Evolutionary conservation across 2,329 filamentous ascomycete genomes (phyloP).

Genomic region (Calonectria multiphialidica): DNA sequence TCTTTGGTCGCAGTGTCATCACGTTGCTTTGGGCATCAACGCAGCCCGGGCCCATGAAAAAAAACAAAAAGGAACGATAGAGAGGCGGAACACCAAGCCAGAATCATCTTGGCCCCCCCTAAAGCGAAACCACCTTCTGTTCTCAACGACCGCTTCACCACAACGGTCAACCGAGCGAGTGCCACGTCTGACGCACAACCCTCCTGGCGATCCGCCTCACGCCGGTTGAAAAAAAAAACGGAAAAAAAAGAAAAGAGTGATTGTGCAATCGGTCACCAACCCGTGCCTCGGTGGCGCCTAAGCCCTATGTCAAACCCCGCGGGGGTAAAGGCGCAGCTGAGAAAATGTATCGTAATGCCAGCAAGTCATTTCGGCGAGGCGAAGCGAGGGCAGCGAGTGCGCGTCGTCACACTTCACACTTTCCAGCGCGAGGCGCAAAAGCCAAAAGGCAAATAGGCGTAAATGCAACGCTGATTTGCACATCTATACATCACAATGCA

Average conservation of each 20-base stretch:
- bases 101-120: too few species aligned
- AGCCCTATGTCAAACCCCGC: neutral
- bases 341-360: neutral
- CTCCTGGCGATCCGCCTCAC: neutral
- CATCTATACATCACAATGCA: neutral
- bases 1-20: neutral
- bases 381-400: neutral
- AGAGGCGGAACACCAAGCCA: too few species aligned
- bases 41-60: neutral
- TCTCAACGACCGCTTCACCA: constrained; percentile 12
- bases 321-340: neutral
- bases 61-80: neutral
- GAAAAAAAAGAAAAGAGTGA: neutral
- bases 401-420: neutral
- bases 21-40: neutral
- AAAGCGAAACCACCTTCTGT: neutral
- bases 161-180: neutral
- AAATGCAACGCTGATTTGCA: neutral
- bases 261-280: neutral
- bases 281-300: neutral
- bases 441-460: neutral
- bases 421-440: neutral
- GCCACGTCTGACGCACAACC: constrained; percentile 20
- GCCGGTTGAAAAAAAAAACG: neutral
- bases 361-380: constrained; percentile 8